phyloP scores from a whole-genome alignment of 1,284 basidiomycete genomes.

The Grifola frondosa region DNA sequence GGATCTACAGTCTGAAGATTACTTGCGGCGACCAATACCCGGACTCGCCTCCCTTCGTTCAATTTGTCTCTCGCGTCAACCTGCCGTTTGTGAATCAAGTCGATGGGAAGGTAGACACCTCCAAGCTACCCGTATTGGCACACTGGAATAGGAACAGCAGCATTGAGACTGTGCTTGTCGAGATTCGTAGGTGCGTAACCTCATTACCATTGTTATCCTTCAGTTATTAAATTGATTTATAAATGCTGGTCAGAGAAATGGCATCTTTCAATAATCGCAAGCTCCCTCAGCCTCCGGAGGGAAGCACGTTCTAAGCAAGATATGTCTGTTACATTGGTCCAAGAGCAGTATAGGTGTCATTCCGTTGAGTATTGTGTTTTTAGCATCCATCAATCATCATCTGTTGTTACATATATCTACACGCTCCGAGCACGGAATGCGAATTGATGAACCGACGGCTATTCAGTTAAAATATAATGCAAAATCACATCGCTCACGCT shows the following conservation, averaged over 20 bases:
- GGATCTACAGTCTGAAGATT: conserved; percentile 96
- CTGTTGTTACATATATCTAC: not conserved
- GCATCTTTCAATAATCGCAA: conserved; percentile 89
- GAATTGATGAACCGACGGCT: no score
- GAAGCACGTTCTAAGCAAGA: conserved; percentile 57
- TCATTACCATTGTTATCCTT: conserved; percentile 2
- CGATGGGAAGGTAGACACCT: conserved; percentile 77
- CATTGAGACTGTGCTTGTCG: conserved; percentile 87
- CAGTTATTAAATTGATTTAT: not conserved
- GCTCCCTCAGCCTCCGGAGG: conserved; percentile 92
- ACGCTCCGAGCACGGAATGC: no score
- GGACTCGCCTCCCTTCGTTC: conserved; percentile 73
- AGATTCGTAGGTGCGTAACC: conserved; percentile 76
- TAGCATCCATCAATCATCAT: conserved; percentile 19
- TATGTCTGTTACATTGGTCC: conserved; percentile 3
- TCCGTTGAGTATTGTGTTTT: conserved; percentile 22
- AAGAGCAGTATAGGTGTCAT: conserved; percentile 16
- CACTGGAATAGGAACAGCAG: conserved; percentile 77
- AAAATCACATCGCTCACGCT: no score
- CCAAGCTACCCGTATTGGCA: conserved; percentile 68
- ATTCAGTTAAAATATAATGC: no score
- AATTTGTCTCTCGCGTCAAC: conserved; percentile 90
- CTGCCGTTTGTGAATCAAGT: conserved; percentile 87
- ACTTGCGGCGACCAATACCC: conserved; percentile 85
- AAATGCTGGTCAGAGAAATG: conserved; percentile 99